A percentile compares a stretch with the other conserved stretches of the same genome.
These are phyloP conservation scores for Pseudonitzschia multistriata DNA, from an alignment of 108 stramenopile genomes.

Conservation along the genomic window DNA sequence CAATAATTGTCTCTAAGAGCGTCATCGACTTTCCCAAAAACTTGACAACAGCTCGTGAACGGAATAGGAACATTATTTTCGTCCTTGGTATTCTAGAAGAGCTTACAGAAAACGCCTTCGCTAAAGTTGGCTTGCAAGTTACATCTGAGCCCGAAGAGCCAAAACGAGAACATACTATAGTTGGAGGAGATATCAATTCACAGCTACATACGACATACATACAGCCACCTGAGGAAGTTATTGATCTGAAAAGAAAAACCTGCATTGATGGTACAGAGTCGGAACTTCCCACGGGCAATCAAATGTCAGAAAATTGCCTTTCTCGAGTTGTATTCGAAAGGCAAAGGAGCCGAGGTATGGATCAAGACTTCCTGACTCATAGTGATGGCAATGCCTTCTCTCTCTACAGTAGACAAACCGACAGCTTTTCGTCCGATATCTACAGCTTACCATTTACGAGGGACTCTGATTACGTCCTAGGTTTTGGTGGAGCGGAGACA, in stretches of 20 bases:
- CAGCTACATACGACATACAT: background rate
- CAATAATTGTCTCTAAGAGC: background rate
- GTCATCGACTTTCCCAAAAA: conserved; percentile 36
- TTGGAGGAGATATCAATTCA: background rate
- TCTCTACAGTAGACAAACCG: background rate
- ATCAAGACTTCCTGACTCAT: background rate
- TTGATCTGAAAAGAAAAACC: background rate
- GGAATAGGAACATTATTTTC: conserved; percentile 53
- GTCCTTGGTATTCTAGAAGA: conserved; percentile 52
- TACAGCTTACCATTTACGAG: conserved; percentile 17
- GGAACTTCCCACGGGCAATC: background rate
- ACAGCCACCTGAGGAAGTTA: background rate
- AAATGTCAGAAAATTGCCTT: background rate
- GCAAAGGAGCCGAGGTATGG: background rate
- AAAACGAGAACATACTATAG: background rate
- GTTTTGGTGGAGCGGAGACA: background rate
- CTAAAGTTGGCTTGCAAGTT: conserved; percentile 46
- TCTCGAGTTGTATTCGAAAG: background rate
- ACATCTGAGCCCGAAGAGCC: conserved; percentile 17
- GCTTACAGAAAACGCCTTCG: conserved; percentile 46
- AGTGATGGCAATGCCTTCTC: background rate
- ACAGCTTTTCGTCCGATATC: background rate
- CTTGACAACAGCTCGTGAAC: conserved; percentile 20
- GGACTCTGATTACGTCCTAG: background rate
- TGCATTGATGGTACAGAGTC: background rate